Evolutionary conservation across 2,329 filamentous ascomycete genomes (phyloP).

Genomic region (Amylocarpus encephaloides): DNA sequence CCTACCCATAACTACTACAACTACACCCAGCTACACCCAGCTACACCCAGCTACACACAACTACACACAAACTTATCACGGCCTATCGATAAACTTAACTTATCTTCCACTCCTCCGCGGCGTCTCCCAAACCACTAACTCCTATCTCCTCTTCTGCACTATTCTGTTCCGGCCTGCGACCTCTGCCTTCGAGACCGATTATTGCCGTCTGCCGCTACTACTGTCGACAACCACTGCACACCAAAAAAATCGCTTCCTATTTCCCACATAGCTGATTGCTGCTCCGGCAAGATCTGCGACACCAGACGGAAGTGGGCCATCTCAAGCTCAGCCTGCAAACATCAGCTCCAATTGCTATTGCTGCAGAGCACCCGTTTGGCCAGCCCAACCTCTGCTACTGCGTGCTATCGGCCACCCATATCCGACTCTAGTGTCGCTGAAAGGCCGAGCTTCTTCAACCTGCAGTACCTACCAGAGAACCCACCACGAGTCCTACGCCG

Average conservation of each 20-base stretch:
- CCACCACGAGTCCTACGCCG: constrained; percentile 6
- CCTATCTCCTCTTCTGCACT: too few species aligned
- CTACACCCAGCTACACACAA: too few species aligned
- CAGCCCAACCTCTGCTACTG: background rate
- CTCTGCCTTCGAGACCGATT: background rate
- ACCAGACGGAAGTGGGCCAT: too few species aligned
- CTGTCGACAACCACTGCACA: background rate
- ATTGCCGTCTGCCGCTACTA: constrained; percentile 1
- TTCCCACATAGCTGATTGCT: too few species aligned
- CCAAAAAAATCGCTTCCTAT: background rate
- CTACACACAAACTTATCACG: too few species aligned
- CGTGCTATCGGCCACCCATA: constrained; percentile 2
- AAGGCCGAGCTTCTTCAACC: constrained; percentile 13
- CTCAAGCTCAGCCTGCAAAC: background rate
- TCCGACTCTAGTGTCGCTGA: constrained; percentile 1
- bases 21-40: too few species aligned
- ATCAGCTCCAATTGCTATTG: background rate
- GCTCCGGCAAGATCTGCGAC: too few species aligned
- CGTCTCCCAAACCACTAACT: too few species aligned
- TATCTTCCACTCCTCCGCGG: too few species aligned
- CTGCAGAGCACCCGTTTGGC: background rate
- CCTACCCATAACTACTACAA: too few species aligned
- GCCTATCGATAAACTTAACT: too few species aligned
- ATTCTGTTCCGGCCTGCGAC: too few species aligned
- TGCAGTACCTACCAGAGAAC: constrained; percentile 1